Base-by-base conservation (phyloP, 345 rosid species). In the Melastoma malabathricum region DNA sequence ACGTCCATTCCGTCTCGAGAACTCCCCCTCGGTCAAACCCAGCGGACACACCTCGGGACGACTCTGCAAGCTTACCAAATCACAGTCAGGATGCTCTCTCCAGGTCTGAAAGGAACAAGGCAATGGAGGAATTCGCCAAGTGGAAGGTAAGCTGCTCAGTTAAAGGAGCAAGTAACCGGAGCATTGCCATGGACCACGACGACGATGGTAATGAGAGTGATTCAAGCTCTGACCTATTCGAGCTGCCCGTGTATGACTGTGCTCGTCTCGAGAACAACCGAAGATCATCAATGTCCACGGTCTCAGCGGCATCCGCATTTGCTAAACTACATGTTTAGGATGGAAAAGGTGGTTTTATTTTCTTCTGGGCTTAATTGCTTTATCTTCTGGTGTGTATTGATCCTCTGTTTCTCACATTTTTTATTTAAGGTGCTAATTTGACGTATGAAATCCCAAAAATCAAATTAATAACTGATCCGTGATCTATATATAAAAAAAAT, bases 191-290 rank as follows among this genome's bases (percentile, higher is more conserved):
- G 60, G 60, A 44, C 57, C 66, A 66, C 17, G 61, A 59, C 6
- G 90, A 86, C 56, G 82, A 72, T 52, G 88, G 86, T 5, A 81
- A 77, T 38, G 94, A 83, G 34, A 90, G 94, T 57, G 96, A 90
- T 75, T 86, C 98, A 17, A 90, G 98, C 65, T 90, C 96, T 48
- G 96, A 90, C 72, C 77, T 86, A 65, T 90, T 90, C 45, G 98
- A 90, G 71, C 53, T 90, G 52, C 96, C 96, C 13, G 98, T 90
- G 17, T 90, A 90, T 51, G 98, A 90, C 65, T 82, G 94, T 16
- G 86, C 98, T 46, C 68, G 69, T 50, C 69, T 83, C 67, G 80
- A 82, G 57, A 75, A 60, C 64, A 76, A 81, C 78, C 77, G 70
- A 74, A 80, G 77, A 61, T 31, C 38, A 1, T 31, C 38, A 1